These are phyloP conservation scores for Carex cristatella DNA, from an alignment of 176 grass and related monocot genomes.

Conservation along the genomic window DNA sequence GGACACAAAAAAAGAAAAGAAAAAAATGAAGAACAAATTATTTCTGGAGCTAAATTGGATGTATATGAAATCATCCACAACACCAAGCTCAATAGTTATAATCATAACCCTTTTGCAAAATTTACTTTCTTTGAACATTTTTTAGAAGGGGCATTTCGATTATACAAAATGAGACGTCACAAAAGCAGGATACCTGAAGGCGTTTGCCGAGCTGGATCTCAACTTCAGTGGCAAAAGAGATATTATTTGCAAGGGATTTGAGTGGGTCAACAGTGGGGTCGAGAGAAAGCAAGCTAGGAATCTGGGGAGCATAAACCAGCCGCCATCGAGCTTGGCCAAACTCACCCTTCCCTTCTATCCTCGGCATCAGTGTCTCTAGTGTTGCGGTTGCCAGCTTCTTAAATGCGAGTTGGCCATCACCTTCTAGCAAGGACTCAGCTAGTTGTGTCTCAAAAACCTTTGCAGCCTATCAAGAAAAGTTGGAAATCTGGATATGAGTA, in stretches of 20 bases:
- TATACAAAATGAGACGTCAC: not conserved
- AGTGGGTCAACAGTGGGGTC: conserved; percentile 90
- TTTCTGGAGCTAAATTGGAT: not conserved
- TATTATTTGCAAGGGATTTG: conserved; percentile 95
- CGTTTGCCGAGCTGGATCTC: conserved; percentile 88
- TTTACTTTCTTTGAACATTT: not conserved
- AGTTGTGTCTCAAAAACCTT: conserved; percentile 88
- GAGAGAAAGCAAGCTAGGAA: conserved; percentile 85
- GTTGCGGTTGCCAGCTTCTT: conserved; percentile 96
- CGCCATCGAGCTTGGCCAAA: conserved; percentile 94
- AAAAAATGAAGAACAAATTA: not conserved
- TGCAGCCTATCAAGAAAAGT: conserved; percentile 53
- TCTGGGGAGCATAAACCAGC: conserved; percentile 84
- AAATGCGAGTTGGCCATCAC: conserved; percentile 88
- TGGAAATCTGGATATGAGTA: not conserved
- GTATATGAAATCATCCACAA: not conserved
- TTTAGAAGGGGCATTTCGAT: not conserved
- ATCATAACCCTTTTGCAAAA: not conserved
- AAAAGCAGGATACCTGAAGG: conserved; percentile 55
- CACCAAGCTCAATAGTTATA: not conserved
- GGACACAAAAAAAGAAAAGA: not conserved
- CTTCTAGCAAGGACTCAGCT: conserved; percentile 89
- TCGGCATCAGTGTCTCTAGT: conserved; percentile 90
- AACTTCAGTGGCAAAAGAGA: conserved; percentile 90
- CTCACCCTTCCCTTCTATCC: conserved; percentile 95